Base-by-base conservation (phyloP, 2,329 filamentous ascomycete species). In the Trichoderma asperellum region DNA sequence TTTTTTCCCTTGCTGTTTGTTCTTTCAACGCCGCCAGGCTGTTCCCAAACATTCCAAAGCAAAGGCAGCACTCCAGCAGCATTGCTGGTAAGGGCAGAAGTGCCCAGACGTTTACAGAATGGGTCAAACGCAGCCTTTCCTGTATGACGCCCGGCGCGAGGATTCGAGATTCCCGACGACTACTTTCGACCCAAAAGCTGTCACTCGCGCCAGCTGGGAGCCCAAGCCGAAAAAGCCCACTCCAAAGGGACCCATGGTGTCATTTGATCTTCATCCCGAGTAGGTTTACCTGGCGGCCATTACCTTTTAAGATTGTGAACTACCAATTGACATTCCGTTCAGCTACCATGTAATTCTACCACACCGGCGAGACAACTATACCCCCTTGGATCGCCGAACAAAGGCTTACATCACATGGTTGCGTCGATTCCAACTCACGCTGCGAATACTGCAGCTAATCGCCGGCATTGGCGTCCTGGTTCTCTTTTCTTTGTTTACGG, bases 191-290 rank as follows among this genome's bases (percentile, higher is more conserved):
- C 94, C 95, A 60, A 96, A 94, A 79, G 91, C 92, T 70, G 87
- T 94, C 60, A 94, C 93, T 27, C 87, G 93, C 77, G 91, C 92
- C 71, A 95, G 92, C 81, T 92, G 88, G 83, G 83, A 88, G 76
- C 86, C 88, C 14, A 87, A 88, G 66, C 83, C 87, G 52, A 83
- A 81, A 32, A 89, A 86, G 75, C 85, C 87, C 53, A 91, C 91
- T 84, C 86, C 85, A 56, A 85, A 92, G 65, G 94, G 93, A 0
- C 94, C 93, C 14, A 82, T 96, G 72, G 82, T 97, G 72, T 87
- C 91, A 70, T 91, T 97, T 84, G 96, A 96, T 79, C 86, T 88
- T 69, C 94, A 97, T 79, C 94, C 94, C 1, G 94, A 97, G 91
- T 93, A 85, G 76, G 89, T 82, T 21, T 29, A 16, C 40, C n/a